Base-by-base conservation (phyloP, 2,329 filamentous ascomycete species). In the Hypoxylon sp. region DNA sequence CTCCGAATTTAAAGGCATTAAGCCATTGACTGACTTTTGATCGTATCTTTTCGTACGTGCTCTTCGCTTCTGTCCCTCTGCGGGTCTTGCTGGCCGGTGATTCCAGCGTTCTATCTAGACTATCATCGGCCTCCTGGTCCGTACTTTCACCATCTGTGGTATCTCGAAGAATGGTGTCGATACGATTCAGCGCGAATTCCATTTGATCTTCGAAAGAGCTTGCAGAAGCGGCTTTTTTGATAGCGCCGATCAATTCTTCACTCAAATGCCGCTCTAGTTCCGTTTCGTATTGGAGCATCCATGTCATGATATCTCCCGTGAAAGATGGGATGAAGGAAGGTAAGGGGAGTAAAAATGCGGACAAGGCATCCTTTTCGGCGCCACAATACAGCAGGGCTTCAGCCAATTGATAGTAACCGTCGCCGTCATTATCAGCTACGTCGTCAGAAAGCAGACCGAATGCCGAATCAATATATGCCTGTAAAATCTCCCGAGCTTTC, bases 361-460 rank as follows among this genome's bases (percentile, higher is more conserved):
- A n/a, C 1, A 30, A 3, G 3, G 59, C 18, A 16, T 46, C 44
- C 14, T 9, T 14, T 26, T 62, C 59, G 18, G 56, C 45, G 22
- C 59, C 46, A 9, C 44, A 56, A 12, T 46, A 44, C 12, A 56
- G 5, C 5, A 52, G 12, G 8, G 30, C 42, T 7, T 51, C 45
- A 6, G 24, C 51, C 3, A 56, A 28, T 9, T 24, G 20, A 36
- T 26, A 12, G 20, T 46, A 62, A 4, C 51, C 59, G 4, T 52
- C 45, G 16, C 51, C 14, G 20, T 62, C 59, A 9, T 62, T 62
- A 3, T 50, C 45, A 4, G 30, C 38, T 2, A 50, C 7, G 8
- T 38, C 46, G 4, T 62, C 59, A 9, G 52, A 56, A 5, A 62
- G 59, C 16, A 40, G 4, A 3, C 46, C 38, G n/a, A 62, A 56